Evolutionary conservation across 2,329 filamentous ascomycete species (phyloP).

Genomic region (Cadophora malorum): DNA sequence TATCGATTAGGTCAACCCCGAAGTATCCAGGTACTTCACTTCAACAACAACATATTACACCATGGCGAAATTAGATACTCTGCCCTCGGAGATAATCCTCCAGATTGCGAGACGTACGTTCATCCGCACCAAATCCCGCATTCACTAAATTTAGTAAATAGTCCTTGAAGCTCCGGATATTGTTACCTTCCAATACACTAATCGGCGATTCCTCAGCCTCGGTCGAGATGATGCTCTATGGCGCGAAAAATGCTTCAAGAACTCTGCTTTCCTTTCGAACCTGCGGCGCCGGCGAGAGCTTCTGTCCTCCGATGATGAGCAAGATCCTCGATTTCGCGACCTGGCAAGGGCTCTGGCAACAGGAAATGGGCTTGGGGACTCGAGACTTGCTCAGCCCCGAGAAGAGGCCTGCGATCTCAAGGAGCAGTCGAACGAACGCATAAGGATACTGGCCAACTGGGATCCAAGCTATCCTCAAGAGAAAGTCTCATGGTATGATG

Average conservation of each 20-base stretch:
- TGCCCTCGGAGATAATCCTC: constrained; percentile 44
- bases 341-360: constrained; percentile 40
- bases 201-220: constrained; percentile 67
- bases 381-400: constrained; percentile 36
- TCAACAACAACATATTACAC: background rate
- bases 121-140: background rate
- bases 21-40: background rate
- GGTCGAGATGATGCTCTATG: constrained; percentile 79
- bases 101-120: constrained; percentile 41
- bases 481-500: constrained; percentile 81
- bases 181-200: constrained; percentile 72
- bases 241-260: constrained; percentile 75
- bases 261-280: constrained; percentile 69
- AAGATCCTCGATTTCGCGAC: constrained; percentile 50
- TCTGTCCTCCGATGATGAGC: constrained; percentile 46
- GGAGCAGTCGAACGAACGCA: constrained; percentile 48
- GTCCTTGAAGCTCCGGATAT: constrained; percentile 70
- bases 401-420: constrained; percentile 38
- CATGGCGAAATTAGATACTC: constrained; percentile 36
- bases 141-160: constrained; percentile 45
- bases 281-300: constrained; percentile 60
- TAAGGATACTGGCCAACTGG: constrained; percentile 77
- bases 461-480: constrained; percentile 78
- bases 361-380: constrained; percentile 42
- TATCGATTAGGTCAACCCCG: constrained; percentile 15